These are phyloP conservation scores for Oidiodendron maius DNA, from an alignment of 495 filamentous ascomycete genomes.

Conservation along the genomic window DNA sequence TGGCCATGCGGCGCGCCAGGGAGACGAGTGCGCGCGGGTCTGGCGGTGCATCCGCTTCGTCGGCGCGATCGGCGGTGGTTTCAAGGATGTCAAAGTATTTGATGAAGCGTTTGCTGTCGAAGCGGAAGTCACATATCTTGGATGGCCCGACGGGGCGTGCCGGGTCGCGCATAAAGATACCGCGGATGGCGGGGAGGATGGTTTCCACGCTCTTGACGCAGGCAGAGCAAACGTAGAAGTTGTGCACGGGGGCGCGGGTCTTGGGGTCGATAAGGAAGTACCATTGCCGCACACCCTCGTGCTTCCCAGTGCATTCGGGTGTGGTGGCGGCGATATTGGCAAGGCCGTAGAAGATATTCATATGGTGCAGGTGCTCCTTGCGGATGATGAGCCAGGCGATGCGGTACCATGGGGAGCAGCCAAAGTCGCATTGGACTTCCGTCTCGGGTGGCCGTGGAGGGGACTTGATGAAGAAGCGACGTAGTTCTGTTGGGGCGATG, in stretches of 20 bases:
- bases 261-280: conserved; percentile 51
- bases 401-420: conserved; percentile 56
- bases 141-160: conserved; percentile 16
- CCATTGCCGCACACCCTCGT: conserved; percentile 45
- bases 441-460: conserved; percentile 32
- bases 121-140: conserved; percentile 42
- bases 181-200: conserved; percentile 43
- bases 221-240: conserved; percentile 51
- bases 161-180: conserved; percentile 37
- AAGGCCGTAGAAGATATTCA: conserved; percentile 50
- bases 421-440: conserved; percentile 50
- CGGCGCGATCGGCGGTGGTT: conserved; percentile 43
- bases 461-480: conserved; percentile 43
- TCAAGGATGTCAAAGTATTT: conserved; percentile 59
- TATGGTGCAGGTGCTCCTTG: conserved; percentile 44
- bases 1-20: conserved; percentile 44
- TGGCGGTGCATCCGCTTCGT: conserved; percentile 27
- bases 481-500: conserved; percentile 48
- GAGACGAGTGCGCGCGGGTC: conserved; percentile 44
- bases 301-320: conserved; percentile 46
- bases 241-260: conserved; percentile 39
- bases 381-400: conserved; percentile 60
- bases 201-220: conserved; percentile 47
- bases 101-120: conserved; percentile 48
- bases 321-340: conserved; percentile 34